These are phyloP conservation scores for Apiospora aurea DNA, from an alignment of 2,329 filamentous ascomycete genomes.

Conservation along the genomic window DNA sequence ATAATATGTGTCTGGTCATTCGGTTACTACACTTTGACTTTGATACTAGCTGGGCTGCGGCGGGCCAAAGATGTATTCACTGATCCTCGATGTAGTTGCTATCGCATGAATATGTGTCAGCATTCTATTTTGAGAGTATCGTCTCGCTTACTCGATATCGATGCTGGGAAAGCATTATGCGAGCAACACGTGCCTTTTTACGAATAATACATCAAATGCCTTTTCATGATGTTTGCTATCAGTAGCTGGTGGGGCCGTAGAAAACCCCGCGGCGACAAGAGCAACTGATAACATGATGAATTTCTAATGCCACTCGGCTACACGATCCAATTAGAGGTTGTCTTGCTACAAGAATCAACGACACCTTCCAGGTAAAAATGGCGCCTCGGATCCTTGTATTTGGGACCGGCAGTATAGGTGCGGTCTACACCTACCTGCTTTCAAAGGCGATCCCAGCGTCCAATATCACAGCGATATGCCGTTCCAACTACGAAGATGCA, in stretches of 20 bases:
- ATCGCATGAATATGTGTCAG: background rate
- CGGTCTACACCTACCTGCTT: slow-evolving; percentile 37
- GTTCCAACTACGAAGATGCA: slow-evolving; percentile 41
- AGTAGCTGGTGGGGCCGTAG: background rate
- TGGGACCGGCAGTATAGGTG: slow-evolving; percentile 45
- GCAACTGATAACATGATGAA: background rate
- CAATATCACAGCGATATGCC: slow-evolving; percentile 41
- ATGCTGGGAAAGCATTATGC: background rate
- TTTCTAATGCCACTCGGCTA: background rate
- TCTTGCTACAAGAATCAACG: background rate
- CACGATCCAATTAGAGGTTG: background rate
- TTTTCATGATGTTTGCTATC: slow-evolving; percentile 1
- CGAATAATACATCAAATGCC: background rate
- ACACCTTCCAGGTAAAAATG: slow-evolving; percentile 28
- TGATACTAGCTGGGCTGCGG: too few relatives aligned
- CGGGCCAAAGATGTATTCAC: background rate
- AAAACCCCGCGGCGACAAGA: background rate
- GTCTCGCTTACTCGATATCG: background rate
- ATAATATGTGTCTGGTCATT: too few relatives aligned
- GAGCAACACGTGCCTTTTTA: too few relatives aligned
- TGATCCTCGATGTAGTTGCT: background rate
- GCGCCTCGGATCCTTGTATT: slow-evolving; percentile 39
- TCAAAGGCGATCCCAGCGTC: slow-evolving; percentile 34
- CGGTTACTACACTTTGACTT: too few relatives aligned
- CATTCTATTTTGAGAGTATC: background rate